Percentiles rank a stretch among this genome's conserved stretches.
Evolutionary conservation across 805 yeast species (phyloP).

Genomic region (Wickerhamiella sergipiensis): DNA sequence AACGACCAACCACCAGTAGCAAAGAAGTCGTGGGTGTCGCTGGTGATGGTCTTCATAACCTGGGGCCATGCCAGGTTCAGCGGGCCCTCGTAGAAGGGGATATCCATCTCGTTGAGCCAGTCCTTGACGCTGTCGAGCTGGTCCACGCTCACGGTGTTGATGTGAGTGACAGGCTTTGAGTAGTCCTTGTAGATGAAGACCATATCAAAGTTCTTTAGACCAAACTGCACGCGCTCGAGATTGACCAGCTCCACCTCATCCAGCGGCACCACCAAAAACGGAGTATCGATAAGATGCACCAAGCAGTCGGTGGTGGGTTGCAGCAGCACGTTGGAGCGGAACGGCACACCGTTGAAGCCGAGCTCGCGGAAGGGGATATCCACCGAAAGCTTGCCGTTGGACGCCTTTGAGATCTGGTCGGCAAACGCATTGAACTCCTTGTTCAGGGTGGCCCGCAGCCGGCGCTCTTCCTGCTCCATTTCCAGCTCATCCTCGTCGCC

Average conservation of each 20-base stretch:
- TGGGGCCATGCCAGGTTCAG: constrained; percentile 92
- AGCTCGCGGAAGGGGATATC: constrained; percentile 92
- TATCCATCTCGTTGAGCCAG: constrained; percentile 96
- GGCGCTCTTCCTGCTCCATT: constrained; percentile 96
- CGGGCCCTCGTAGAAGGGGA: constrained; percentile 88
- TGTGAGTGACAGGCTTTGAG: constrained; percentile 72
- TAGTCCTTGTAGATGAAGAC: constrained; percentile 96
- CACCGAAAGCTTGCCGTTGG: constrained; percentile 70
- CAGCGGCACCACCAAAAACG: constrained; percentile 80
- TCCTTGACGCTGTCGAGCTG: constrained; percentile 82
- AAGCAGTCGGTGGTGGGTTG: constrained; percentile 97
- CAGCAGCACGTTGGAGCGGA: constrained; percentile 82
- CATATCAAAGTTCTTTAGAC: constrained; percentile 87
- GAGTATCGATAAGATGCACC: constrained; percentile 87
- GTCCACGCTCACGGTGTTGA: constrained; percentile 90
- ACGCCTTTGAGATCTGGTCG: constrained; percentile 79
- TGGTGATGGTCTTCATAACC: constrained; percentile 83
- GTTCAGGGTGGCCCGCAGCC: constrained; percentile 79
- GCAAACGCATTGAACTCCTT: constrained; percentile 83
- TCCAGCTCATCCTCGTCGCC: constrained; percentile 98
- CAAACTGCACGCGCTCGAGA: constrained; percentile 93
- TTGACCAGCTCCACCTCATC: constrained; percentile 91
- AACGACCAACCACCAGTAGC: constrained; percentile 94
- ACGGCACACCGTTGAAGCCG: constrained; percentile 96
- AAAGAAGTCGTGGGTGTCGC: constrained; percentile 91